These are phyloP conservation scores for Penicillium macrosclerotiorum DNA, from an alignment of 495 filamentous ascomycete genomes.

Conservation along the genomic window DNA sequence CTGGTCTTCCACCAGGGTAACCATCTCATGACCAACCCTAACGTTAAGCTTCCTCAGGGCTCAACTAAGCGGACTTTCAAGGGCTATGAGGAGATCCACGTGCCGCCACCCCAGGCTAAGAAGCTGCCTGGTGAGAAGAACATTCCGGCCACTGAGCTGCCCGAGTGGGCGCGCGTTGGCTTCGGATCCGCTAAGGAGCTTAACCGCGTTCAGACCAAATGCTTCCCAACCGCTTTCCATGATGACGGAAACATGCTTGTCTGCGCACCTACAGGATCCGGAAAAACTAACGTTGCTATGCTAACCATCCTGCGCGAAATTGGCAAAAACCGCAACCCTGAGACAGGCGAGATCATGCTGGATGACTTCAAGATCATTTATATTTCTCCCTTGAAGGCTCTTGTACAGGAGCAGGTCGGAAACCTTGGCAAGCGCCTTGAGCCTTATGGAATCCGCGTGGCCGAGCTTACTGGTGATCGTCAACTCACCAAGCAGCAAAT, in stretches of 20 bases:
- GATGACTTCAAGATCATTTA: constrained; percentile 99
- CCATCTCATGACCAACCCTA: constrained; percentile 97
- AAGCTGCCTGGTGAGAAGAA: constrained; percentile 74
- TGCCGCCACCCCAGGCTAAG: constrained; percentile 84
- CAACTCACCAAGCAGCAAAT: constrained; percentile 99
- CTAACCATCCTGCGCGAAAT: constrained; percentile 93
- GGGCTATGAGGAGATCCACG: constrained; percentile 97
- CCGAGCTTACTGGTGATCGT: constrained; percentile 93
- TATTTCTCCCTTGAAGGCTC: constrained; percentile 93
- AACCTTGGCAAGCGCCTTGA: constrained; percentile 92
- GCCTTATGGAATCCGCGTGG: constrained; percentile 86
- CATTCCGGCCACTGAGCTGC: constrained; percentile 81
- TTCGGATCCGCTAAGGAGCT: constrained; percentile 80
- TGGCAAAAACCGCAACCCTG: constrained; percentile 85
- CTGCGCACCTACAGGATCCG: constrained; percentile 94
- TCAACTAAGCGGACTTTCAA: constrained; percentile 94
- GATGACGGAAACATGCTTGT: constrained; percentile 97
- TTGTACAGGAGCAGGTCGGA: constrained; percentile 95
- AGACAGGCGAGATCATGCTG: constrained; percentile 84
- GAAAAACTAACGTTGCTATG: constrained; percentile 99
- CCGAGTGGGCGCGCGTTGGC: constrained; percentile 84
- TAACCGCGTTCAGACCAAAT: constrained; percentile 93
- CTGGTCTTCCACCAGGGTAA: constrained; percentile 97
- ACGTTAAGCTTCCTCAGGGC: constrained; percentile 90
- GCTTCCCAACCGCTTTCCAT: constrained; percentile 85